Conservation (phyloP, 495 filamentous ascomycete genomes). For the Apiosordaria backusii region DNA sequence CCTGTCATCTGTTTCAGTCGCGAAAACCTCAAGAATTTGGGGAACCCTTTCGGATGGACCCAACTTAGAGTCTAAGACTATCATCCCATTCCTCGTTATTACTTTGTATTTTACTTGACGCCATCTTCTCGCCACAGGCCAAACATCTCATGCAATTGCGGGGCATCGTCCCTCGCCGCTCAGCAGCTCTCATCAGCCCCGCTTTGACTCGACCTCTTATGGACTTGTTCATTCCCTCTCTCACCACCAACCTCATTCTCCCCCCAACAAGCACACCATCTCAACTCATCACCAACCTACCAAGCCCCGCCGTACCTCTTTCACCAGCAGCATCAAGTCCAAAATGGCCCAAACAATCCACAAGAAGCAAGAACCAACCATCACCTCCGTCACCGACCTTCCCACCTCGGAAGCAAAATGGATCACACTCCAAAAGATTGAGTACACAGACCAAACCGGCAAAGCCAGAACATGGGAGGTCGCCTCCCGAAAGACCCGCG, state of each 20-base stretch:
- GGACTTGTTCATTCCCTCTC: background rate
- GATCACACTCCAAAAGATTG: constrained; percentile 49
- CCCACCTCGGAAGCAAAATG: constrained; percentile 47
- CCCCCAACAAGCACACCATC: background rate
- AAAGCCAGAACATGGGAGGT: constrained; percentile 52
- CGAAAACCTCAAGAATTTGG: background rate
- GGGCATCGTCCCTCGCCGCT: background rate
- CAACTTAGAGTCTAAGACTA: background rate
- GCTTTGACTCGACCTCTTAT: constrained; percentile 2
- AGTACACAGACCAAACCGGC: constrained; percentile 51
- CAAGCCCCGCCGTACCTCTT: background rate
- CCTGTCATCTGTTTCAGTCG: background rate
- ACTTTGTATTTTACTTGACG: background rate
- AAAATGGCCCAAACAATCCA: constrained; percentile 11
- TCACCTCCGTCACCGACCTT: constrained; percentile 44
- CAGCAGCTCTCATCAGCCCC: constrained; percentile 7
- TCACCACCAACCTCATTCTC: constrained; percentile 2
- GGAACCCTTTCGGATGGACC: background rate
- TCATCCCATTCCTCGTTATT: background rate
- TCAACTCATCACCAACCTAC: background rate
- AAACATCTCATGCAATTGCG: background rate
- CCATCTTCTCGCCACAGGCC: background rate
- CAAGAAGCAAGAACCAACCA: constrained; percentile 44
- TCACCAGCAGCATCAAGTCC: background rate
- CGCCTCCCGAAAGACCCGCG: constrained; percentile 51